Evolutionary conservation across 805 yeast species (phyloP), one percentile per base, ranked within the genome.

Genomic region (Ogataea sp.): DNA sequence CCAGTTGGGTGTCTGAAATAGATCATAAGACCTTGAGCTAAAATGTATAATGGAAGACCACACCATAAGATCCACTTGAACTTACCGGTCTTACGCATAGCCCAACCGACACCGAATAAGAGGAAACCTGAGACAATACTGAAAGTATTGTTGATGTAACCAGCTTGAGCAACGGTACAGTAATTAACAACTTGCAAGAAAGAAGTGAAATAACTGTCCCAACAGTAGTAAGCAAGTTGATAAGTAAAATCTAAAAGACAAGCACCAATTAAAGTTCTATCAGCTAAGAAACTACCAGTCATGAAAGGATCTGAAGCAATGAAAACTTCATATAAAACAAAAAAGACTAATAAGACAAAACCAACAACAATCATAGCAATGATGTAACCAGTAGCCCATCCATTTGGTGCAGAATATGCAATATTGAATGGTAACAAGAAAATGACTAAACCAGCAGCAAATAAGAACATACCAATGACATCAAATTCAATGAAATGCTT

Each of bases 1-100:
- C 77, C 67, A 32, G 59, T 53, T 31, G 61, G 57, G 39, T 59
- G 66, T 54, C 88, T 68, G 62, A 53, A 82, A 42, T 67, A 68
- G 44, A 70, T 62, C 46, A 82, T 62, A 30, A 83, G 48, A 40
- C 87, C 89, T 26, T 26, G 29, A 10, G 29, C 29, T 5, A 26
- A 13, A 14, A 26, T 26, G n/a, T 26, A 26, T 13, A 38, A 38
- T 26, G 29, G 29, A 9, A 26, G 13, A 26, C 29, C 29, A 26
- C 8, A 10, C 29, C 29, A 26, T 26, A 26, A 26, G 6, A 26
- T 5, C 29, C 29, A 26, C 13, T 26, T 9, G 13, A 9, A 26
- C 6, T 26, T 9, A 26, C 29, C 29, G 8, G 29, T 26, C 13
- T 14, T 26, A 26, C 29, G 29, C 6, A 26, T 26, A 26, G n/a